Percentiles rank a stretch among this genome's conserved stretches.
phyloP scores from a whole-genome alignment of 495 filamentous ascomycete species.

The Podospora didyma region DNA sequence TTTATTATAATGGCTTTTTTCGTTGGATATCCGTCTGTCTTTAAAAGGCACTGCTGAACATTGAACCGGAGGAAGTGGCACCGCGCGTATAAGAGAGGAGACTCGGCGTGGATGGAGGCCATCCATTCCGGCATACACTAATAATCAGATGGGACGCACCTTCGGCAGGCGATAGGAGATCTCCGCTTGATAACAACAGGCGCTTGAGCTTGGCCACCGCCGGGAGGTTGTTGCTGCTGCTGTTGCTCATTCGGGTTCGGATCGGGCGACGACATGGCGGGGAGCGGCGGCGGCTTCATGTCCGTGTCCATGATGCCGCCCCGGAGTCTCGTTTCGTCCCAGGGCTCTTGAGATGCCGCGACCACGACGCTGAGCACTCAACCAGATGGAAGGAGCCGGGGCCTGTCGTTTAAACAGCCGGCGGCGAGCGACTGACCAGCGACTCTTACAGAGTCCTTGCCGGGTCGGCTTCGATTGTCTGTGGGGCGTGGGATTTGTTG shows the following conservation, averaged over 20 bases:
- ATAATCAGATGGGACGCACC: constrained; percentile 25
- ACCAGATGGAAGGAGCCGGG: neutral
- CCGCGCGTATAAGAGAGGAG: neutral
- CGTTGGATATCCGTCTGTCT: no score
- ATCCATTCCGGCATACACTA: neutral
- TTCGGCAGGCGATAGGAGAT: constrained; percentile 47
- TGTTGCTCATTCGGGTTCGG: constrained; percentile 8
- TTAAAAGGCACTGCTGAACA: no score
- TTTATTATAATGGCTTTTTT: neutral
- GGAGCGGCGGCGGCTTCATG: constrained; percentile 18
- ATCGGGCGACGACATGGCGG: constrained; percentile 11
- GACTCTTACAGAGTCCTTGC: constrained; percentile 9
- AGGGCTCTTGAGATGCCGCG: constrained; percentile 6
- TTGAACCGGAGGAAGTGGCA: no score
- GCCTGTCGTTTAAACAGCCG: neutral
- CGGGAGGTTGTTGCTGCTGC: constrained; percentile 8
- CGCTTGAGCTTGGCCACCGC: neutral
- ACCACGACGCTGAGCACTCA: neutral
- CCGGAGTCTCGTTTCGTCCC: neutral
- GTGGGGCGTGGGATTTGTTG: constrained; percentile 18
- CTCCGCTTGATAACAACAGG: constrained; percentile 35
- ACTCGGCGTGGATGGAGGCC: neutral
- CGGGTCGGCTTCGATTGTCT: constrained; percentile 12
- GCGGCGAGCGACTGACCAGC: neutral
- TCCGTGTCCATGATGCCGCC: constrained; percentile 12